phyloP scores from a whole-genome alignment of 2,329 filamentous ascomycete genomes.

The Trichoderma atroviride region DNA sequence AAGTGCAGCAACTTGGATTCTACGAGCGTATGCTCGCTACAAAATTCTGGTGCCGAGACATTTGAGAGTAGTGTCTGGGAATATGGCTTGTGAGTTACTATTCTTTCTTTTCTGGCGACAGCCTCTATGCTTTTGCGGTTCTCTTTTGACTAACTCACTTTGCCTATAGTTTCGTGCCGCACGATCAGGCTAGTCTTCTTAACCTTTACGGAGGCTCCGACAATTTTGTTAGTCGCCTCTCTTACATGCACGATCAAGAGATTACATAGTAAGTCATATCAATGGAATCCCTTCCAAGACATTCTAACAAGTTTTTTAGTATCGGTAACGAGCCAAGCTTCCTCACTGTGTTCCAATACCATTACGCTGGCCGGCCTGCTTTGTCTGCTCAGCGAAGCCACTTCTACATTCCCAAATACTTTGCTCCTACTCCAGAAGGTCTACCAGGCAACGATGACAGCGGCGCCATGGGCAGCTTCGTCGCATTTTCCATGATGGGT shows the following conservation, averaged over 20 bases:
- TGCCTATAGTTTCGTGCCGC: constrained; percentile 51
- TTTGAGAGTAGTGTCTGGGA: constrained; percentile 75
- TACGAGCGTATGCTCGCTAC: constrained; percentile 60
- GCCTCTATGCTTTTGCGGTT: background rate
- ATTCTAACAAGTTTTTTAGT: constrained; percentile 48
- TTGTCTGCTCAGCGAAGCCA: constrained; percentile 58
- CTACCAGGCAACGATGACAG: constrained; percentile 72
- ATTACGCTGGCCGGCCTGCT: constrained; percentile 67
- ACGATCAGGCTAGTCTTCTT: constrained; percentile 58
- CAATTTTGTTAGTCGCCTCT: constrained; percentile 60
- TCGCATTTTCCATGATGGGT: constrained; percentile 69
- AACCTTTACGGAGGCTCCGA: constrained; percentile 61
- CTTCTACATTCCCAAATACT: constrained; percentile 66
- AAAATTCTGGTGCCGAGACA: constrained; percentile 66
- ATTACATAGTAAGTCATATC: constrained; percentile 40
- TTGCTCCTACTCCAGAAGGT: constrained; percentile 60
- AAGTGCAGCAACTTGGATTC: constrained; percentile 60
- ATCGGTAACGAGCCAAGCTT: constrained; percentile 66
- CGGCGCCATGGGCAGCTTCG: constrained; percentile 70
- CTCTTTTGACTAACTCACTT: background rate
- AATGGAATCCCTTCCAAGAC: background rate
- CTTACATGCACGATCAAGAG: constrained; percentile 65
- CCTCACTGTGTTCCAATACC: constrained; percentile 67
- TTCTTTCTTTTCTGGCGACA: background rate
- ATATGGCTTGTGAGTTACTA: constrained; percentile 63